Conservation (phyloP, 1,284 basidiomycete genomes). For the Dichomitus squalens region DNA sequence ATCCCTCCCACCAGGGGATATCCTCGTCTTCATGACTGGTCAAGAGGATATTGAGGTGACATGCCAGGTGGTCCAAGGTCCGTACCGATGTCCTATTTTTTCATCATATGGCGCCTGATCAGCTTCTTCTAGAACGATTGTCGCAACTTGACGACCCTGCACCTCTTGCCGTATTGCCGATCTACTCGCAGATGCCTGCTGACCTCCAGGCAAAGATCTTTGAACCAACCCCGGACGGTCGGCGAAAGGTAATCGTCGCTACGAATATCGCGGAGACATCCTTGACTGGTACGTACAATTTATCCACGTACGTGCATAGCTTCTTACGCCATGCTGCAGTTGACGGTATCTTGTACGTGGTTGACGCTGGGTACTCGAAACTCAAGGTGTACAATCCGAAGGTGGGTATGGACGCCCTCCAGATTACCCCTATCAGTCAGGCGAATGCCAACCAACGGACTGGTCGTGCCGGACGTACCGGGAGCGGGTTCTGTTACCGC, state of each 20-base stretch:
- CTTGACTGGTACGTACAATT: conserved; percentile 69
- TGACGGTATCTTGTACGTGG: conserved; percentile 96
- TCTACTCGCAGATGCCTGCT: conserved; percentile 99
- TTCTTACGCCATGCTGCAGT: conserved; percentile 48
- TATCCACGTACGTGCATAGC: background rate
- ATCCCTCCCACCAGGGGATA: conserved; percentile 92
- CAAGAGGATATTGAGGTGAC: conserved; percentile 99
- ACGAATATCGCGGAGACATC: conserved; percentile 99
- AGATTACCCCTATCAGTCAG: conserved; percentile 98
- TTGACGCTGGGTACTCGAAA: conserved; percentile 96
- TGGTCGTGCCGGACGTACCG: conserved; percentile 95
- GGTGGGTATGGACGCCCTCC: conserved; percentile 98
- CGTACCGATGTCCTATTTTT: background rate
- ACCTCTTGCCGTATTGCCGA: conserved; percentile 87
- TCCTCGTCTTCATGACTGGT: conserved; percentile 99
- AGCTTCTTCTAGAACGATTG: conserved; percentile 73
- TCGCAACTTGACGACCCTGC: conserved; percentile 90
- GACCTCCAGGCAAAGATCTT: conserved; percentile 99
- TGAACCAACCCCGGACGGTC: conserved; percentile 90
- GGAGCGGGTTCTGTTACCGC: conserved; percentile 95
- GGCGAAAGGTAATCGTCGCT: conserved; percentile 96
- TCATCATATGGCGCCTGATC: conserved; percentile 34
- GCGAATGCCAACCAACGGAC: conserved; percentile 96
- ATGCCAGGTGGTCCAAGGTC: conserved; percentile 88
- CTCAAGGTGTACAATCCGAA: conserved; percentile 99